Conservation (phyloP, 768 basidiomycete species). For the Naganishia antarctica region DNA sequence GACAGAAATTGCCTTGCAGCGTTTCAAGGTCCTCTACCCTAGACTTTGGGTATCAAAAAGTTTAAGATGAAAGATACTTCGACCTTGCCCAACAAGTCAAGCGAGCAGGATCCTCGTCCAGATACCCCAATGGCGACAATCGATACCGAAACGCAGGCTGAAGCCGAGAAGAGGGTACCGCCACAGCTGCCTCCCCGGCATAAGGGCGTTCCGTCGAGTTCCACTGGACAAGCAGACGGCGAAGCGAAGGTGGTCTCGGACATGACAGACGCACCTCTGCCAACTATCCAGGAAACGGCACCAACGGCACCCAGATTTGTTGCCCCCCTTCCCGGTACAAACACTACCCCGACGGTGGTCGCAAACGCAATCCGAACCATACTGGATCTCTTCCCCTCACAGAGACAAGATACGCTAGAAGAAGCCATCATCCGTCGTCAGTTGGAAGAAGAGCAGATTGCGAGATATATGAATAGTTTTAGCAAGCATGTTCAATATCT, state of each 20-base stretch:
- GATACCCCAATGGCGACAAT: too few relatives aligned
- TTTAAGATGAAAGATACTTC: too few relatives aligned
- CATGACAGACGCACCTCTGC: not conserved
- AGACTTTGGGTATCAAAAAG: too few relatives aligned
- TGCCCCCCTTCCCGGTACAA: not conserved
- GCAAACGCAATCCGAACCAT: not conserved
- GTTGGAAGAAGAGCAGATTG: constrained; percentile 12
- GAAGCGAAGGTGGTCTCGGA: not conserved
- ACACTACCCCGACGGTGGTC: not conserved
- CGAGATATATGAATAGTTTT: constrained; percentile 15
- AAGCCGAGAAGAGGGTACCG: not conserved
- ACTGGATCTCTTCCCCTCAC: not conserved
- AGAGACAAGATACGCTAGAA: not conserved
- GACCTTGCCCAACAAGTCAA: not conserved
- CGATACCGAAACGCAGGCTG: not conserved
- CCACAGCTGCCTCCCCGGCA: not conserved
- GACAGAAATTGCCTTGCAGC: too few relatives aligned
- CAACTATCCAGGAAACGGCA: not conserved
- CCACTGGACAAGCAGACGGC: not conserved
- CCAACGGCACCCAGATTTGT: not conserved
- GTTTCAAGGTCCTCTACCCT: too few relatives aligned
- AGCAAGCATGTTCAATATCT: constrained; percentile 13
- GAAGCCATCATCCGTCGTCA: not conserved
- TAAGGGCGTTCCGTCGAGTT: not conserved
- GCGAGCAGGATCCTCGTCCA: not conserved